Evolutionary conservation across 2,329 filamentous ascomycete genomes (phyloP).

Genomic region (Epichloe aotearoae): DNA sequence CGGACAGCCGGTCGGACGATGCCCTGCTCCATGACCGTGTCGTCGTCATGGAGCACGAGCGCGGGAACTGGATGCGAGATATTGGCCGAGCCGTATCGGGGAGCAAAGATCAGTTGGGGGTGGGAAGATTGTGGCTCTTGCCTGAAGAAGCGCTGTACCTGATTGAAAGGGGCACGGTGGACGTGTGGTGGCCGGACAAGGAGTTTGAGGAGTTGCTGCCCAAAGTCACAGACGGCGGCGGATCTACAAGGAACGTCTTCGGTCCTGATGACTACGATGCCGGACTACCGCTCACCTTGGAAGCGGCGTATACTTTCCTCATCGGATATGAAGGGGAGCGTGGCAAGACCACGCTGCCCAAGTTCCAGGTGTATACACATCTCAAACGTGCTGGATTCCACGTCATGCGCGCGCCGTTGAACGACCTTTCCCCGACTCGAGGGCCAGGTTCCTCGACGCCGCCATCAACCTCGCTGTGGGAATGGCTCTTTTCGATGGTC

Average conservation of each 20-base stretch:
- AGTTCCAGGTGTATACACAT: slow-evolving; percentile 79
- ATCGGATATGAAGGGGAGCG: slow-evolving; percentile 55
- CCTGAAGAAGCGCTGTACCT: slow-evolving; percentile 88
- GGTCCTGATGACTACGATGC: slow-evolving; percentile 35
- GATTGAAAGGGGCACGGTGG: slow-evolving; percentile 74
- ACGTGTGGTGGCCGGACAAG: slow-evolving; percentile 67
- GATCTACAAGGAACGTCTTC: slow-evolving; percentile 10
- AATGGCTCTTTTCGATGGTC: slow-evolving; percentile 41
- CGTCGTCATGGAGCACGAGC: slow-evolving; percentile 59
- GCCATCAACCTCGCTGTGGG: slow-evolving; percentile 26
- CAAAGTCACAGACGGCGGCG: slow-evolving; percentile 13
- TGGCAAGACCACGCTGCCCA: slow-evolving; percentile 54
- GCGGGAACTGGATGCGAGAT: slow-evolving; percentile 59
- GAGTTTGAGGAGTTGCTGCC: slow-evolving; percentile 37
- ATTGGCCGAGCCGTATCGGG: slow-evolving; percentile 54
- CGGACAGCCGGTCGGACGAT: slow-evolving; percentile 11
- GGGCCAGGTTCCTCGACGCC: slow-evolving; percentile 3
- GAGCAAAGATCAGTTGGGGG: slow-evolving; percentile 38
- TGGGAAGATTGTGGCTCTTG: slow-evolving; percentile 63
- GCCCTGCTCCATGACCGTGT: slow-evolving; percentile 32
- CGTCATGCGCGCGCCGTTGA: slow-evolving; percentile 52
- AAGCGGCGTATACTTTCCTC: slow-evolving; percentile 78
- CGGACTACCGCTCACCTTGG: slow-evolving; percentile 75
- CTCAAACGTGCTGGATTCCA: slow-evolving; percentile 74
- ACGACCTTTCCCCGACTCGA: slow-evolving; percentile 3